Evolutionary conservation across 306 rosid genomes (phyloP), one percentile per base, ranked within the genome.

Genomic region (Fagus crenata): DNA sequence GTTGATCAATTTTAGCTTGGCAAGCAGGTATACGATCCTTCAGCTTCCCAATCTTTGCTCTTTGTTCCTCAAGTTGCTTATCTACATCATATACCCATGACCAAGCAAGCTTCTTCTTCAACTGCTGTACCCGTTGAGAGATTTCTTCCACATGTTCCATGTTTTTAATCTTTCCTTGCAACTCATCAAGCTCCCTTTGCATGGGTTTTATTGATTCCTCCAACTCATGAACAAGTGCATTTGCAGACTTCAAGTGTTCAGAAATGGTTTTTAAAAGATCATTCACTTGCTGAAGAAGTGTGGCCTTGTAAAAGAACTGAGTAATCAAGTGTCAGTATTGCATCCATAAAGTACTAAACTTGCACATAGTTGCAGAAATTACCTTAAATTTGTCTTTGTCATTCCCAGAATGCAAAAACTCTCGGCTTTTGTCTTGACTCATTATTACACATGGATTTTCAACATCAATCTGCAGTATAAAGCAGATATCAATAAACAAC

Each of bases 391-490:
- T 92, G 78, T 94, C 98, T 75, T 83, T 90, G 81, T 88, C 87
- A 65, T 87, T 94, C 70, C 97, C 98, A 69, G 98, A 90, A 88
- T 89, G 98, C 82, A 94, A 86, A 83, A 90, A 94, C 69, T 94
- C 98, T 84, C 96, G 84, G 83, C 98, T 94, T 86, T 88, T 88
- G 83, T 92, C 97, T 82, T 94, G 98, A 86, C 86, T 90, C 98
- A 94, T 94, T 73, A 92, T 82, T 64, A 94, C 95, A 41, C 98
- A 94, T 0, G 98, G 98, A 85, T 94, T 94, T 79, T 94, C 98
- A 51, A 92, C 96, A 85, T 94, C 98, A 82, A 94, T 92, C 98
- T 94, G 87, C 80, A 83, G 82, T 15, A 28, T 32, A 78, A 68
- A 72, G 46, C 70, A 64, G n/a, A 55, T 41, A 22, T 35, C 75